Evolutionary conservation across 306 rosid species (phyloP), one percentile per base, ranked within the genome.

Genomic region (Gastrolobium villosum): DNA sequence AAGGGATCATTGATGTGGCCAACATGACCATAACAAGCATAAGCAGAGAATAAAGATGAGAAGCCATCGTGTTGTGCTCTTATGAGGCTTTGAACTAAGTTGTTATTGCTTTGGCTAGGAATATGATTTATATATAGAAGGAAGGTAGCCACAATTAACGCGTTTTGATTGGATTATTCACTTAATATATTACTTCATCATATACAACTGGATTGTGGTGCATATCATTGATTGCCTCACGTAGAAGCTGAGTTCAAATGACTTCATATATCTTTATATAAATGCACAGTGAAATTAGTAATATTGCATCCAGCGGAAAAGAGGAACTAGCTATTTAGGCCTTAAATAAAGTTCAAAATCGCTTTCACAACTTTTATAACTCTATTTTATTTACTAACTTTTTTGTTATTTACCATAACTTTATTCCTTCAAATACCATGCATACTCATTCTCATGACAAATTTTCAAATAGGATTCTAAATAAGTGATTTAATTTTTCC

Each of bases 71-170:
- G 7, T n/a, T 53, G 5, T 11, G 30, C 59, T 48, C 11, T 45
- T 36, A 3, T 32, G 57, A 9, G 1, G 20, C 70, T 79, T 79
- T 61, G 48, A 2, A 10, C 11, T 57, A 13, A 43, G 46, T 7
- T 65, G 31, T 10, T 52, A 39, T 70, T 72, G 46, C 44, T 50
- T 73, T 65, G 53, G 46, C 48, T 31, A 6, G 8, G 1, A 5
- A 40, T 44, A 63, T 20, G 43, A 7, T 4, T 40, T 84, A 71
- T 81, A 81, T 65, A 84, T 80, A 80, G 10, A 61, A 30, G 45
- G 28, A 0, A 76, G 6, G 35, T 37, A 50, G 48, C 65, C 10
- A 39, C 60, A 37, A 11, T 4, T 30, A 66, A 9, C 10, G 26
- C 39, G 63, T 43, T 45, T 34, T 53, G 53, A 11, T 41, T 63